Evolutionary conservation across 495 filamentous ascomycete species (phyloP).

Genomic region (Cairneyella variabilis): DNA sequence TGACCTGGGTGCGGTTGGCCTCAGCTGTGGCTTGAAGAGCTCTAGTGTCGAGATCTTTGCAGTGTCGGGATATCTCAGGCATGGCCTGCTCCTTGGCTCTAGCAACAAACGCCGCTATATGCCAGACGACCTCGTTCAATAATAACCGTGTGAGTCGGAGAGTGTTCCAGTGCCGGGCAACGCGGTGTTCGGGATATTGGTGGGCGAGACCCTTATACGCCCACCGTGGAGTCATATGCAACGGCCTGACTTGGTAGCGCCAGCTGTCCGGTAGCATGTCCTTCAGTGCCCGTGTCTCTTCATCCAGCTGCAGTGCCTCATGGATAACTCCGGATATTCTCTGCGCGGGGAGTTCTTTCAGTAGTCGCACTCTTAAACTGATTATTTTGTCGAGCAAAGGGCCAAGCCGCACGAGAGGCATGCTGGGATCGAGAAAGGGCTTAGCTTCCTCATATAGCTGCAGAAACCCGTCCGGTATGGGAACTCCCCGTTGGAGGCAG

Average conservation of each 20-base stretch:
- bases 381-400: neutral
- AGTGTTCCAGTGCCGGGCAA: slow-evolving; percentile 6
- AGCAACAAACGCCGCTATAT: neutral
- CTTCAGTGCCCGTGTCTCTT: neutral
- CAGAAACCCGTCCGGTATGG: neutral
- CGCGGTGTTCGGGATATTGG: neutral
- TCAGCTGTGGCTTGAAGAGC: slow-evolving; percentile 5
- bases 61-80: neutral
- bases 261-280: slow-evolving; percentile 10
- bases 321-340: slow-evolving; percentile 1
- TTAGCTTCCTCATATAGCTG: slow-evolving; percentile 5
- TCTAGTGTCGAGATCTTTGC: slow-evolving; percentile 1
- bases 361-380: neutral
- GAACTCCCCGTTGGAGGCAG: neutral
- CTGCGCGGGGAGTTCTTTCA: neutral
- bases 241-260: neutral
- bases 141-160: slow-evolving; percentile 1
- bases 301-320: neutral
- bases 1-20: neutral
- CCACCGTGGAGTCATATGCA: slow-evolving; percentile 2
- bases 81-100: slow-evolving; percentile 1
- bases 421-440: slow-evolving; percentile 7
- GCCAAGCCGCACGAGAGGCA: neutral
- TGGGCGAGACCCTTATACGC: slow-evolving; percentile 4
- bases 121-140: slow-evolving; percentile 6